Percentiles rank a stretch among this genome's conserved stretches.
phyloP scores from a whole-genome alignment of 768 basidiomycete species.

The Coprinopsis strossmayeri region DNA sequence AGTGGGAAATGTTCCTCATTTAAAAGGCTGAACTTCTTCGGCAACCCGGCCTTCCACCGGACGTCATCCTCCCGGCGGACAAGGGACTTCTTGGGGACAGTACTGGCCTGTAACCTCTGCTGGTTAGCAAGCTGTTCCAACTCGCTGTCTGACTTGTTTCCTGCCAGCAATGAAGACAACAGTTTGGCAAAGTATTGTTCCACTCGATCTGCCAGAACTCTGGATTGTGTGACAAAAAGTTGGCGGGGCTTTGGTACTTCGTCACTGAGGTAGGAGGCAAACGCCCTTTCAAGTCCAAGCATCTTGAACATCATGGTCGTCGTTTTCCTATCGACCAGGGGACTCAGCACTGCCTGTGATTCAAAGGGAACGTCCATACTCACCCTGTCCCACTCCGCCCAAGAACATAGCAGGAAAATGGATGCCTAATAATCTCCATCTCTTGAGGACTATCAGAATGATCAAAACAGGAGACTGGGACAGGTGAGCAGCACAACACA shows the following conservation, averaged over 20 bases:
- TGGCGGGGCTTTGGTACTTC: slow-evolving; percentile 4
- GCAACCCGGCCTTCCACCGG: slow-evolving; percentile 39
- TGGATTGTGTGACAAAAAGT: slow-evolving; percentile 9
- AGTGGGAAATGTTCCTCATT: slow-evolving; percentile 57
- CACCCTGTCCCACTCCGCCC: slow-evolving; percentile 10
- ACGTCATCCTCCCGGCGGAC: slow-evolving; percentile 33
- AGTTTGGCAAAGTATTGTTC: slow-evolving; percentile 4
- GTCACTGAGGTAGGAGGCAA: neutral
- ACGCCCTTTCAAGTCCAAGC: slow-evolving; percentile 5
- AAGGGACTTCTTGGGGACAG: neutral
- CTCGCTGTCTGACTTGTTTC: slow-evolving; percentile 1
- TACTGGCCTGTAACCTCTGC: neutral
- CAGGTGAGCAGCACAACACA: neutral
- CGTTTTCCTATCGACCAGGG: slow-evolving; percentile 10
- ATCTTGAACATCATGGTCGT: slow-evolving; percentile 11
- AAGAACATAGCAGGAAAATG: slow-evolving; percentile 8
- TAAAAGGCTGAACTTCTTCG: slow-evolving; percentile 44
- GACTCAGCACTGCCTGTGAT: neutral
- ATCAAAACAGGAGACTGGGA: neutral
- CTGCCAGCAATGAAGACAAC: neutral
- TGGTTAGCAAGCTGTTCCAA: neutral
- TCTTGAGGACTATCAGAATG: slow-evolving; percentile 1
- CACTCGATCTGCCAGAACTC: slow-evolving; percentile 3
- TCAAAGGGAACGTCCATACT: neutral
- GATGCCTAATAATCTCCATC: slow-evolving; percentile 10